Percentiles rank a stretch among this genome's conserved stretches.
Conservation (phyloP, 164 flowering plant genomes). For the Aristolochia fimbriata region DNA sequence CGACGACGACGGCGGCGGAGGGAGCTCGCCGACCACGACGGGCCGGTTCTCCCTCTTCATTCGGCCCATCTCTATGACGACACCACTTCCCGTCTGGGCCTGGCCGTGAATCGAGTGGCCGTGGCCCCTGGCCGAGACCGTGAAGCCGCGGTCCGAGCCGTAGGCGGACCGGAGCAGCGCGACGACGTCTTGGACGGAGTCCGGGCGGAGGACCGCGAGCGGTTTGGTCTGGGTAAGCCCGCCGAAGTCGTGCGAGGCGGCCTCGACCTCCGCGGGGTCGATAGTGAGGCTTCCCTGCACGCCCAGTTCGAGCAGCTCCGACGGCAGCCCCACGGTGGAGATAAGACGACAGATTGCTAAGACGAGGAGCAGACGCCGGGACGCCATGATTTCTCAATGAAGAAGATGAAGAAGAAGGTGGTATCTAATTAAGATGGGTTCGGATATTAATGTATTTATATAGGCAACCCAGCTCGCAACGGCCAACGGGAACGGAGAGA, state of each 20-base stretch:
- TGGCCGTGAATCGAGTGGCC: slow-evolving; percentile 96
- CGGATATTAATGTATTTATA: no score
- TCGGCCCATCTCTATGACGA: slow-evolving; percentile 64
- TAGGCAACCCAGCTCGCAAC: not conserved
- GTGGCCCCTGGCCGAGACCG: slow-evolving; percentile 81
- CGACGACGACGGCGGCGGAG: not conserved
- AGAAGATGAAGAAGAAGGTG: no score
- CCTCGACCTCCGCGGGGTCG: slow-evolving; percentile 32
- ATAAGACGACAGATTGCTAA: slow-evolving; percentile 44
- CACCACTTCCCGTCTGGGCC: slow-evolving; percentile 54
- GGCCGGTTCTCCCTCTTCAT: slow-evolving; percentile 3
- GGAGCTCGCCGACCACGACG: not conserved
- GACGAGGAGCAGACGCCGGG: slow-evolving; percentile 10
- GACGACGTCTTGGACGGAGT: slow-evolving; percentile 47
- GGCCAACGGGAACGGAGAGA: not conserved
- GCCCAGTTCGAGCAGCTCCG: slow-evolving; percentile 31
- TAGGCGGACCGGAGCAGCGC: slow-evolving; percentile 38
- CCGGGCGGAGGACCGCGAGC: slow-evolving; percentile 60
- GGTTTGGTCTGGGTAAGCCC: slow-evolving; percentile 33
- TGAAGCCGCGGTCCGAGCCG: slow-evolving; percentile 29
- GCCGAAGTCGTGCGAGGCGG: slow-evolving; percentile 68
- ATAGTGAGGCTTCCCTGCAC: slow-evolving; percentile 43
- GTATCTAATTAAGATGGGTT: no score
- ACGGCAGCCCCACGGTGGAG: slow-evolving; percentile 44
- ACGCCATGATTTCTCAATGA: slow-evolving; percentile 5